Evolutionary conservation across 2,329 filamentous ascomycete species (phyloP), one percentile per base, ranked within the genome.

Genomic region (Cladophialophora psammophila): DNA sequence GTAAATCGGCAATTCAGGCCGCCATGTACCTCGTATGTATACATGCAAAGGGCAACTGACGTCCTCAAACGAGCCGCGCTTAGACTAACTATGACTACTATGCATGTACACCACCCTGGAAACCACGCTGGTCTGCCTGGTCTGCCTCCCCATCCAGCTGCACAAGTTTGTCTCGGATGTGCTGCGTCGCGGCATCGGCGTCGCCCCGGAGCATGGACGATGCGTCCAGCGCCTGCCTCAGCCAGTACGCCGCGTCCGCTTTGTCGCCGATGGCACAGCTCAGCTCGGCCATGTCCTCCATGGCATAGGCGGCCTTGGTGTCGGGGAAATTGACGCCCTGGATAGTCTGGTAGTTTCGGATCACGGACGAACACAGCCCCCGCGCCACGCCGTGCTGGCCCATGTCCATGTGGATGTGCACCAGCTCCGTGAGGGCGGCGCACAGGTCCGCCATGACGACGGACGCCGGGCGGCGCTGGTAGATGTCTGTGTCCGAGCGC

Each of bases 201-300:
- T 62, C 35, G 5, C 61, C 61, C n/a, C 61, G 38, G n/a, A 64
- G 35, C 61, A 34, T 34, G 13, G 53, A 64, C n/a, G 50, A 54
- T 53, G 53, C 54, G n/a, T 57, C 45, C 36, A 56, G 31, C n/a
- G 59, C 64, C 59, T 32, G 36, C 32, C 45, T 20, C 34, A 66
- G 53, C 64, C 64, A 66, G 31, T 36, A 52, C 4, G 50, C 36
- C 2, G 60, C 64, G 6, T 55, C 57, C 2, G n/a, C 13, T 2
- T 8, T 3, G 31, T 54, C 45, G 10, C 58, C 48, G 18, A 48
- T 26, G 35, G 13, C 42, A 34, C 35, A 34, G 52, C 52, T 36
- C 4, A 66, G 26, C 59, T 63, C 40, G 12, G 52, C 64, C 59
- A 66, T 56, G 40, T 66, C 60, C 40, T 66, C 64, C 59, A 66